Base-by-base conservation (phyloP, 352 stramenopile genomes). In the Phytopythium mirpurense region DNA sequence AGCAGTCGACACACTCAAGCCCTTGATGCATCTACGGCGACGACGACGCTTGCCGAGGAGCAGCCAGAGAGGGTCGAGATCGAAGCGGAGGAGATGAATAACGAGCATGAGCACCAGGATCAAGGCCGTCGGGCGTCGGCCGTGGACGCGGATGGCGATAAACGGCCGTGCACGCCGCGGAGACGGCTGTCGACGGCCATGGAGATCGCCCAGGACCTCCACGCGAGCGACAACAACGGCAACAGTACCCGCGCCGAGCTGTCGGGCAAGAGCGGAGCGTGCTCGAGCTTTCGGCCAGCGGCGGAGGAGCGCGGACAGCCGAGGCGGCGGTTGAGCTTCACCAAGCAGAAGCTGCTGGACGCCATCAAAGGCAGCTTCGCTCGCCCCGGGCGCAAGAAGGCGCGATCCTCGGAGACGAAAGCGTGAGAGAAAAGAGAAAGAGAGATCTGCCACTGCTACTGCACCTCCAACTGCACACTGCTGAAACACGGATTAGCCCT, bases 321-420 rank as follows among this genome's bases (percentile, higher is more conserved):
- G 14, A 23, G 60, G 42, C 48, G 72, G 38, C 64, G 52, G 38
- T 51, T 74, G 24, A 87, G 77, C 70, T 67, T 77, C 34, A 72
- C 67, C 19, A 90, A 90, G 62, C 63, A 87, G 49, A 87, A 85
- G 56, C 65, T 90, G 18, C 62, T 88, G 23, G 65, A 85, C 27
- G 79, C 79, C 5, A 68, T 90, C 38, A 70, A 63, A 37, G 62
- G 71, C 35, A 80, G 68, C 56, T 80, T 76, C 32, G 70, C 68
- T 2, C 55, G 67, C 10, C 21, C 31, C 18, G 34, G 48, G 23
- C 43, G 46, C 26, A 66, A 65, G 54, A 67, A 72, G 24, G 23
- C 59, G 0, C 31, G 36, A 23, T 29, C 27, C 5, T 45, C 40
- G 19, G 31, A 53, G 31, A 47, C 37, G 5, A 51, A 40, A n/a